Base-by-base conservation (phyloP, 768 basidiomycete species). In the Daedaleopsis nitida region DNA sequence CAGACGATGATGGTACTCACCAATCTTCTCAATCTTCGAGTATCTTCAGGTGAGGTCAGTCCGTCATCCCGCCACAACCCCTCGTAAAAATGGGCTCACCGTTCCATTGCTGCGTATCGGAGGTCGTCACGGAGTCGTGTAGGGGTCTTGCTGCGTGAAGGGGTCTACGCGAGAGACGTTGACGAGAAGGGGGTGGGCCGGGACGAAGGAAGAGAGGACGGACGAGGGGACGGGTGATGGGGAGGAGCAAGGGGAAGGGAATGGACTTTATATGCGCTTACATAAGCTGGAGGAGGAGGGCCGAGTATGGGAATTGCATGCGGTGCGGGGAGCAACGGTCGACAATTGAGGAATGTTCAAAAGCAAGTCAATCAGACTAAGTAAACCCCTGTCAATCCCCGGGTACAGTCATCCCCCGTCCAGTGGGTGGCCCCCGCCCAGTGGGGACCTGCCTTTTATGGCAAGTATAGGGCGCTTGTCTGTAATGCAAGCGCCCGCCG, bases 11-110 rank as follows among this genome's bases (percentile, higher is more conserved):
- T 14, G 66, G 66, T 67, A 88, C 92, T 79, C 78, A 97, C 96
- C 96, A 70, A 98, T 86, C 88, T 98, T 98, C 81, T 98, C 96
- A 68, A 98, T 86, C 84, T 96, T 97, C 65, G 92, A 89, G 76
- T 98, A 98, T 70, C 96, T 96, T 65, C 17, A 10, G 21, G 9
- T 8, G 19, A 19, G 43, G 27, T 50, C 39, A 49, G 51, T 17
- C 51, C 34, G 13, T 57, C 56, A 52, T 11, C 3, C 54, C 59
- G 65, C 67, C 67, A 68, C 69, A 63, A 38, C 11, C 42, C n/a
- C 21, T 39, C 54, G 37, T 17, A n/a, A 42, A 34, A 35, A 50
- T 17, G 23, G 35, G 57, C 65, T 56, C 55, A 72, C 70, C 69
- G 66, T 51, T 72, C 70, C 70, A 72, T 72, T 24, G 52, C 58